Base-by-base conservation (phyloP, 805 yeast species). In the Hyphopichia homilentoma region DNA sequence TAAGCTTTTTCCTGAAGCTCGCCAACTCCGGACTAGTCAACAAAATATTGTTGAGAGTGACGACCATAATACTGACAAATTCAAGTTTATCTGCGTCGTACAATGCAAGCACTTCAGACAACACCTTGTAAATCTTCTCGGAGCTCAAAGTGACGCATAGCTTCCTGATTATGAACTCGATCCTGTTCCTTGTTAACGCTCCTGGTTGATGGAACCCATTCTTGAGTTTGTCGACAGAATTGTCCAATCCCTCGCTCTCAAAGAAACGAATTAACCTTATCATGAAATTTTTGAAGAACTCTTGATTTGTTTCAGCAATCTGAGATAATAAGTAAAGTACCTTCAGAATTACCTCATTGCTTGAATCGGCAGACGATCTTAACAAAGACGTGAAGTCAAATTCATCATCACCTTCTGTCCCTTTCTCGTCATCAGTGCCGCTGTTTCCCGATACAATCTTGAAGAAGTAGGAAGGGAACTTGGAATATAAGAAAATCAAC, bases 1-100 rank as follows among this genome's bases (percentile, higher is more conserved):
- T 54, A 32, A 90, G 62, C 46, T 83, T 76, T 36, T 74, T 77
- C 33, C 98, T 73, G 41, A 93, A 68, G 2, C 69, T 67, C 0
- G 76, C 59, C 30, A 93, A 68, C 48, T 93, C 97, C 2, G 85
- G 87, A 0, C 96, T 83, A 3, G 95, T 85, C 9, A 93, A 73
- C 32, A 93, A 63, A 38, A 86, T 89, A 44, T 84, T 88, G 57
- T 86, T 87, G 51, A 90, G 67, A 21, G 89, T 86, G 45, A 89
- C 96, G 31, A 90, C 79, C 70, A 93, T 80, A 39, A 81, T 76
- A 36, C 85, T 76, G 19, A 84, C 75, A 52, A 93, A 93, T 6
- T 77, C 79, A 21, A 78, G 58, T 46, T 83, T 84, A 9, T 65
- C 63, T 31, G 79, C 78, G 13, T 68, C 66, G 6, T 47, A 40